phyloP scores from a whole-genome alignment of 1,139 yeast genomes.

The Pichia sp. region DNA sequence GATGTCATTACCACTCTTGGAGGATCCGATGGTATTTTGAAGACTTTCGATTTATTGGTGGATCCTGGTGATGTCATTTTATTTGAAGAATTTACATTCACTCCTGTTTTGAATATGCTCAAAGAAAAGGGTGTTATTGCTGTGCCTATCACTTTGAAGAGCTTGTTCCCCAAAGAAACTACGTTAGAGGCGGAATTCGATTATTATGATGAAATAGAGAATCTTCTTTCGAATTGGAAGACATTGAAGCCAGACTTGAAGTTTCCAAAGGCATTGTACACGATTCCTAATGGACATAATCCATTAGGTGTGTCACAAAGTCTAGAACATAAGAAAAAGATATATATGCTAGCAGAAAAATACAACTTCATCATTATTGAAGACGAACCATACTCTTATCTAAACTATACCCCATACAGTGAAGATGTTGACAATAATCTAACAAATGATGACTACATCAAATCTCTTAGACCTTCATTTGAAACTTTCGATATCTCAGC shows the following conservation, averaged over 20 bases:
- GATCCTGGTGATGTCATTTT: neutral
- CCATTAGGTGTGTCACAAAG: constrained; percentile 79
- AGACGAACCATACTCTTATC: constrained; percentile 85
- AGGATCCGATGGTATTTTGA: constrained; percentile 48
- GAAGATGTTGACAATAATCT: constrained; percentile 25
- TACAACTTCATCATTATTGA: constrained; percentile 74
- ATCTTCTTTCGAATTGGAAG: constrained; percentile 59
- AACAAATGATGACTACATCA: constrained; percentile 43
- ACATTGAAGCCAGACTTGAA: constrained; percentile 19
- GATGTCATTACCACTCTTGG: constrained; percentile 38
- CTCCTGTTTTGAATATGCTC: neutral
- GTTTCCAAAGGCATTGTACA: constrained; percentile 56
- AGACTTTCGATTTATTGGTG: neutral
- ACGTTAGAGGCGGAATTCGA: constrained; percentile 16
- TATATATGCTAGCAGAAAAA: constrained; percentile 62
- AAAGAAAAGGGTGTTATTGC: neutral
- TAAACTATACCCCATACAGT: constrained; percentile 28
- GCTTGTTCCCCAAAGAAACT: neutral
- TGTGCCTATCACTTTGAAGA: neutral
- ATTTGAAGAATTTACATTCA: neutral
- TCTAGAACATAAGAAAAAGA: constrained; percentile 51
- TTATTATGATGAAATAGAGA: constrained; percentile 21
- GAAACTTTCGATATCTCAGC: constrained; percentile 69
- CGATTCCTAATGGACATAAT: constrained; percentile 85
- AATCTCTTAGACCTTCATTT: constrained; percentile 57